Percentiles rank a stretch among this genome's conserved stretches.
These are phyloP conservation scores for Arxiozyma slooffiae DNA, from an alignment of 1,139 yeast genomes.

Conservation along the genomic window DNA sequence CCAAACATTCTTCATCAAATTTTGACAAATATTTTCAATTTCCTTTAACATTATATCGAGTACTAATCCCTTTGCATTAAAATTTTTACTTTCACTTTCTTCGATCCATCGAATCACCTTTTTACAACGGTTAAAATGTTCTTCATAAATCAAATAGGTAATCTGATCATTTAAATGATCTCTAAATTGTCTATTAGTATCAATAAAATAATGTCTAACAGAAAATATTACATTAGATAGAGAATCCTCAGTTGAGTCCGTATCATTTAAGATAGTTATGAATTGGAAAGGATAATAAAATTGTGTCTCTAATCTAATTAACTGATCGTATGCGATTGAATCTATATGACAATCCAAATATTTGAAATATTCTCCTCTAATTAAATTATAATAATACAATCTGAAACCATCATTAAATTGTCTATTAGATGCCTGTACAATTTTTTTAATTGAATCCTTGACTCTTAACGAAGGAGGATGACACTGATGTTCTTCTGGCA, in stretches of 20 bases:
- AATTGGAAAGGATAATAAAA: slow-evolving; percentile 22
- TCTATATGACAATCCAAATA: neutral
- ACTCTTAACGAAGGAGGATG: slow-evolving; percentile 11
- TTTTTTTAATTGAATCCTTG: slow-evolving; percentile 5
- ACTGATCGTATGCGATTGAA: neutral
- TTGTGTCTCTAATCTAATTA: slow-evolving; percentile 17
- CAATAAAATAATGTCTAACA: slow-evolving; percentile 22
- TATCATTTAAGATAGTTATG: slow-evolving; percentile 8
- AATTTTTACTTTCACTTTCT: slow-evolving; percentile 12
- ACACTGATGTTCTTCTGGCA: slow-evolving; percentile 8
- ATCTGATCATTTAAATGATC: slow-evolving; percentile 10
- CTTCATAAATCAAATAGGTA: slow-evolving; percentile 14
- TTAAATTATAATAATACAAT: slow-evolving; percentile 5
- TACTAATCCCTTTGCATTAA: slow-evolving; percentile 28
- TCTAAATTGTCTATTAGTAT: slow-evolving; percentile 14
- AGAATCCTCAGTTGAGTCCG: slow-evolving; percentile 10
- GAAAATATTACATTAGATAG: slow-evolving; percentile 14
- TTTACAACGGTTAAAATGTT: slow-evolving; percentile 22
- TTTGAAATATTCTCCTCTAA: slow-evolving; percentile 3
- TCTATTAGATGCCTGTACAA: slow-evolving; percentile 1
- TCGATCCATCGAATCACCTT: slow-evolving; percentile 23
- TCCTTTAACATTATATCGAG: slow-evolving; percentile 37
- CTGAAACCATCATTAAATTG: slow-evolving; percentile 2
- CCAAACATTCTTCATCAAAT: slow-evolving; percentile 37
- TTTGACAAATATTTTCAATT: slow-evolving; percentile 34